phyloP scores from a whole-genome alignment of 495 filamentous ascomycete genomes.

The Penicillium arizonense region DNA sequence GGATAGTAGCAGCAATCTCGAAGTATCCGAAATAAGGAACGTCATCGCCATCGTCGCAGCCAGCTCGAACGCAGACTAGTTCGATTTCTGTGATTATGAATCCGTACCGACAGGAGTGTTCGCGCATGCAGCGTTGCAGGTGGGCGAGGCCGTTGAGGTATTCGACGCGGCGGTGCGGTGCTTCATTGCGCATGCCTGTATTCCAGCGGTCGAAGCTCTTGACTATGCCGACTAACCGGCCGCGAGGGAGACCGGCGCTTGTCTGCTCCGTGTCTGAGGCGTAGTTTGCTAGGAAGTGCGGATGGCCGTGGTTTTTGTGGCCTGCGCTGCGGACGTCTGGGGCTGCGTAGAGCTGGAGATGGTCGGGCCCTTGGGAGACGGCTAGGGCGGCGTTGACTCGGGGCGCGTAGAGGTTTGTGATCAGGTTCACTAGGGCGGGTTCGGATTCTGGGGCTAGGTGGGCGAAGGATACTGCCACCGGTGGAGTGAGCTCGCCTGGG shows the following conservation, averaged over 20 bases:
- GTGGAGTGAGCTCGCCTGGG: conserved; percentile 60
- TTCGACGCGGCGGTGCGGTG: conserved; percentile 73
- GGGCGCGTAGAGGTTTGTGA: conserved; percentile 67
- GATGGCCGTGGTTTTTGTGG: conserved; percentile 52
- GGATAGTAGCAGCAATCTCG: conserved; percentile 66
- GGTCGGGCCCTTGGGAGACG: conserved; percentile 61
- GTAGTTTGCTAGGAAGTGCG: conserved; percentile 68
- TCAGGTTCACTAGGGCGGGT: conserved; percentile 64
- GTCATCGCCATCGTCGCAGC: conserved; percentile 59
- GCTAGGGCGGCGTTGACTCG: conserved; percentile 77
- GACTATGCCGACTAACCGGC: conserved; percentile 81
- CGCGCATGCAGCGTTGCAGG: conserved; percentile 85
- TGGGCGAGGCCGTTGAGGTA: conserved; percentile 83
- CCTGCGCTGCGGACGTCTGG: conserved; percentile 52
- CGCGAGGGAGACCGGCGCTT: conserved; percentile 67
- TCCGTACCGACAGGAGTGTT: conserved; percentile 87
- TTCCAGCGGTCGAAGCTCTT: conserved; percentile 93
- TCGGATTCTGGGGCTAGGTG: conserved; percentile 72
- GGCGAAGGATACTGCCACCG: conserved; percentile 47
- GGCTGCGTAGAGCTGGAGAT: conserved; percentile 55
- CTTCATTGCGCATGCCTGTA: conserved; percentile 84
- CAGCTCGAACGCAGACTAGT: conserved; percentile 82
- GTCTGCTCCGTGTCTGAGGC: conserved; percentile 69
- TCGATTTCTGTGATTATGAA: conserved; percentile 96
- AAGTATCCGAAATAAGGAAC: conserved; percentile 82